These are phyloP conservation scores for Fusarium veterinarium DNA, from an alignment of 2,329 filamentous ascomycete genomes.

Conservation along the genomic window DNA sequence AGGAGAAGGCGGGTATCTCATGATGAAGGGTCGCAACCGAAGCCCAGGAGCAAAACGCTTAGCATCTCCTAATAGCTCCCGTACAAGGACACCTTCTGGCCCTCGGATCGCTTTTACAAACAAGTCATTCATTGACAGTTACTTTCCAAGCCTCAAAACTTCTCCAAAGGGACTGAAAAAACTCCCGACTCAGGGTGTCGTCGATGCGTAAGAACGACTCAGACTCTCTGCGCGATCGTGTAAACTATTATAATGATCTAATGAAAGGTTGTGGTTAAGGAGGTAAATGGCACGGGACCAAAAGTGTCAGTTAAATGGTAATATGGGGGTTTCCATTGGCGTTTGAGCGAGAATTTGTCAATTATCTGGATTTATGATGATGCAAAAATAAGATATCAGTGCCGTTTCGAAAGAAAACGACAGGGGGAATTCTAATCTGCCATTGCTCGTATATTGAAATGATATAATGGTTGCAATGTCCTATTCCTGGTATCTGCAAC, in stretches of 20 bases:
- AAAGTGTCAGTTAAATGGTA: constrained; percentile 10
- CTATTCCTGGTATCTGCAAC: constrained; percentile 37
- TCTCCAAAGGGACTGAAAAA: constrained; percentile 50
- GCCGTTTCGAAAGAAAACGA: not conserved
- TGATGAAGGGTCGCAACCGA: constrained; percentile 56
- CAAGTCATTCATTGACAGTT: constrained; percentile 51
- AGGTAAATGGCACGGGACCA: not conserved
- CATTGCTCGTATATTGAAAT: not conserved
- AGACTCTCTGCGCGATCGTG: not conserved
- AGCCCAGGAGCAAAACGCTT: constrained; percentile 50
- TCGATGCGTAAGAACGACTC: constrained; percentile 29
- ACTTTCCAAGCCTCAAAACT: constrained; percentile 54
- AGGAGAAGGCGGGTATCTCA: constrained; percentile 55
- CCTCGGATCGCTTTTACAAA: constrained; percentile 49
- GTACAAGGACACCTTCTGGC: constrained; percentile 60
- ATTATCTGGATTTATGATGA: not conserved
- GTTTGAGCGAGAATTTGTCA: constrained; percentile 16
- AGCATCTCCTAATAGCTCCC: constrained; percentile 59
- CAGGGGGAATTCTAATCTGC: not conserved
- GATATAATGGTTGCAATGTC: not conserved
- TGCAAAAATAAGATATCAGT: not conserved
- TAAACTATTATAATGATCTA: constrained; percentile 35
- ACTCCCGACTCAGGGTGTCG: constrained; percentile 27
- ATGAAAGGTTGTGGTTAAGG: constrained; percentile 13
- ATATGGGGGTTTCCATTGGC: constrained; percentile 1